Evolutionary conservation across 2,329 filamentous ascomycete species (phyloP).

Genomic region (Periconia digitata): DNA sequence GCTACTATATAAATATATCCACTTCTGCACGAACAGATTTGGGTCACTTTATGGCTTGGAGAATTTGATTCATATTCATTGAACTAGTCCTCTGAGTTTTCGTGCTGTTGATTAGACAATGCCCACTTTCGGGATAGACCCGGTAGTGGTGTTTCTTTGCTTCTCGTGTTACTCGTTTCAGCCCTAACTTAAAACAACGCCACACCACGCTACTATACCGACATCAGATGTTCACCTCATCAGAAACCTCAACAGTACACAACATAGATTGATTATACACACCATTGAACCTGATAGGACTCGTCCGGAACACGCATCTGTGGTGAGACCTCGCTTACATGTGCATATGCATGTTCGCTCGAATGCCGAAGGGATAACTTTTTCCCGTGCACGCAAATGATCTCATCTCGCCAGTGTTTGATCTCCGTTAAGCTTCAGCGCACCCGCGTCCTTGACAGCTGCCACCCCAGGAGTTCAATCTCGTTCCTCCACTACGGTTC

Average conservation of each 20-base stretch:
- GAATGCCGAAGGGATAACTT: conserved; percentile 4
- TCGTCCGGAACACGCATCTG: neutral
- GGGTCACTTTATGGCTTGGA: too few species aligned
- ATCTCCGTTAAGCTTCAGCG: conserved; percentile 1
- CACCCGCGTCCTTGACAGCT: neutral
- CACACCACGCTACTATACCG: too few species aligned
- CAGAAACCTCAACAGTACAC: neutral
- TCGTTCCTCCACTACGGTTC: conserved; percentile 1
- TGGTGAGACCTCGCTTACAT: conserved; percentile 1
- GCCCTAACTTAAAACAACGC: neutral
- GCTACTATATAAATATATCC: too few species aligned
- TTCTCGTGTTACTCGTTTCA: too few species aligned
- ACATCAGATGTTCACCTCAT: neutral
- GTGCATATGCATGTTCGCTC: neutral
- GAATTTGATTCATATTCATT: too few species aligned
- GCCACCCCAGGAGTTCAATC: conserved; percentile 10
- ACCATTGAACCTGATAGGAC: neutral
- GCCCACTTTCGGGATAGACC: too few species aligned
- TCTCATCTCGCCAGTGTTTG: conserved; percentile 26
- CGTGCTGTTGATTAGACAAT: too few species aligned
- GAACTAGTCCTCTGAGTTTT: too few species aligned
- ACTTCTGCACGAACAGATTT: too few species aligned
- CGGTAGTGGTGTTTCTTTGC: too few species aligned
- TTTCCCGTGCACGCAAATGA: conserved; percentile 3
- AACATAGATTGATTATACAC: neutral